Percentiles rank a stretch among this genome's conserved stretches.
phyloP scores from a whole-genome alignment of 108 stramenopile species.

The Cyclotella cryptica region DNA sequence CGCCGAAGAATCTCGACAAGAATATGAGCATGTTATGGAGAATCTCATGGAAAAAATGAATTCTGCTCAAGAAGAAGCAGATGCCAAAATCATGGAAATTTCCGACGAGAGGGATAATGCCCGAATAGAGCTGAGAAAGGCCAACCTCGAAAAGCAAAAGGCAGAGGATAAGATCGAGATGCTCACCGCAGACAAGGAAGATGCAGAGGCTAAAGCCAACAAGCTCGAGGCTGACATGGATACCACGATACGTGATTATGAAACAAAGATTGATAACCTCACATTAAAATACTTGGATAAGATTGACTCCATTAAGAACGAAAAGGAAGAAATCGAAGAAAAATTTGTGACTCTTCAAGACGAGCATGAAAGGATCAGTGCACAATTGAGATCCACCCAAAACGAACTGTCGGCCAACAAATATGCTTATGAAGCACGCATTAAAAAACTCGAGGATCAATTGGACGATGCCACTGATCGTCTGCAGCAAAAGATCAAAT shows the following conservation, averaged over 20 bases:
- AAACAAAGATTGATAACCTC: constrained; percentile 49
- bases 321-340: constrained; percentile 49
- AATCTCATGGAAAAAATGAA: constrained; percentile 52
- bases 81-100: constrained; percentile 19
- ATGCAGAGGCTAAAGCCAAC: constrained; percentile 28
- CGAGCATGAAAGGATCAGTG: constrained; percentile 28
- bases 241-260: constrained; percentile 44
- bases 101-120: constrained; percentile 32
- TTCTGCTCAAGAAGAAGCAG: constrained; percentile 42
- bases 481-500: constrained; percentile 48
- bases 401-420: constrained; percentile 50
- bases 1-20: constrained; percentile 23
- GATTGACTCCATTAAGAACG: constrained; percentile 39
- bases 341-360: constrained; percentile 36
- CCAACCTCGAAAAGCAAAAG: constrained; percentile 35
- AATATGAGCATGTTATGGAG: constrained; percentile 54
- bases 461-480: constrained; percentile 35
- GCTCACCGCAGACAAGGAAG: constrained; percentile 47
- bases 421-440: constrained; percentile 48
- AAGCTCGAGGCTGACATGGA: constrained; percentile 44
- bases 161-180: constrained; percentile 43
- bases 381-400: constrained; percentile 29
- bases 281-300: constrained; percentile 53
- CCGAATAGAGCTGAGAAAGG: constrained; percentile 32
- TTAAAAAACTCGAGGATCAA: constrained; percentile 53